These are phyloP conservation scores for Gigaspora rosea DNA, from an alignment of 192 early-diverging fungal species.

Conservation along the genomic window DNA sequence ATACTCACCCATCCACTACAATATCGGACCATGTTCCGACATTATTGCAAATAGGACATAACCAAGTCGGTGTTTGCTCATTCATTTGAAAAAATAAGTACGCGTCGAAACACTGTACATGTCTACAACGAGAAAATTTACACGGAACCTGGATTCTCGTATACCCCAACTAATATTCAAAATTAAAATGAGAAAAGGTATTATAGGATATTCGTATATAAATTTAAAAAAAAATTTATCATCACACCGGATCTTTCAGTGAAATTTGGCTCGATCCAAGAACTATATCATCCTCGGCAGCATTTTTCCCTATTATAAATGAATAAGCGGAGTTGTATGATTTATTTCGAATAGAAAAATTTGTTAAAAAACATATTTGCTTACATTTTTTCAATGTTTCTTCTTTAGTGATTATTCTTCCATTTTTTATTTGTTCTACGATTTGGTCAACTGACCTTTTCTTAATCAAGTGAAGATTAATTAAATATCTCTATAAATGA, in stretches of 20 bases:
- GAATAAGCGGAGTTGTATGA: not conserved
- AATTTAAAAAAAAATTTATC: too few species aligned
- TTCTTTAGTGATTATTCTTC: slow-evolving; percentile 47
- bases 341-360: not conserved
- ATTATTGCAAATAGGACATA: slow-evolving; percentile 72
- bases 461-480: slow-evolving; percentile 46
- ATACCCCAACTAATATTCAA: not conserved
- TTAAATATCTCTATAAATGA: slow-evolving; percentile 42
- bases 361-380: not conserved
- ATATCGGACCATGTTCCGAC: slow-evolving; percentile 61
- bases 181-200: not conserved
- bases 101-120: slow-evolving; percentile 86
- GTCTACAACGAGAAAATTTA: slow-evolving; percentile 64
- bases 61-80: slow-evolving; percentile 65
- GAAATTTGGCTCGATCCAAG: slow-evolving; percentile 64
- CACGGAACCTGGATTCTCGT: slow-evolving; percentile 62
- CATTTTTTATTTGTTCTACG: slow-evolving; percentile 44
- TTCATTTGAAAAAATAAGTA: slow-evolving; percentile 73
- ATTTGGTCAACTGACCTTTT: slow-evolving; percentile 44
- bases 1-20: slow-evolving; percentile 68
- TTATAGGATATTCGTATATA: not conserved
- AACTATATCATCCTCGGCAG: slow-evolving; percentile 66
- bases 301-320: slow-evolving; percentile 35
- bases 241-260: slow-evolving; percentile 73
- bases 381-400: slow-evolving; percentile 48